Percentiles rank a stretch among this genome's conserved stretches.
These are phyloP conservation scores for Podosphaera fusca DNA, from an alignment of 2,329 filamentous ascomycete genomes.

Conservation along the genomic window DNA sequence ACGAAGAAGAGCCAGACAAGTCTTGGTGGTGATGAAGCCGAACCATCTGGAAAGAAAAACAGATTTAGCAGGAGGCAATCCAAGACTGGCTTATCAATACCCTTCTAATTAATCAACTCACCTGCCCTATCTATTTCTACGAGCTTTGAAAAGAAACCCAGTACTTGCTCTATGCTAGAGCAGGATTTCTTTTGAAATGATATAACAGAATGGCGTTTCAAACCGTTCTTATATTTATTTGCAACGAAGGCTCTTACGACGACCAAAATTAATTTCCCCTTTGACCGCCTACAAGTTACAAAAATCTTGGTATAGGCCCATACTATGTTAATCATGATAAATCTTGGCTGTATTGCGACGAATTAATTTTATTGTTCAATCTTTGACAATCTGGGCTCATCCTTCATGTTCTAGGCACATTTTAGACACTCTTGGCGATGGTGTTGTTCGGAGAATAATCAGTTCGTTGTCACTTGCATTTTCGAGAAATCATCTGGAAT, in stretches of 20 bases:
- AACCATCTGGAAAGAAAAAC: slow-evolving; percentile 24
- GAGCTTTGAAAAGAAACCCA: neutral
- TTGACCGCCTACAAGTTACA: neutral
- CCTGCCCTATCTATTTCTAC: neutral
- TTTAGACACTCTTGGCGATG: neutral
- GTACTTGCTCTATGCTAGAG: neutral
- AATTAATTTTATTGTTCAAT: neutral
- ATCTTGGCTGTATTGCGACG: neutral
- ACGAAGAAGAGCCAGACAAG: slow-evolving; percentile 37
- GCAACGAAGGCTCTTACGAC: neutral
- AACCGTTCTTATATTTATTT: neutral
- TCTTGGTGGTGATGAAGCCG: slow-evolving; percentile 21
- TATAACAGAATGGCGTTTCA: neutral
- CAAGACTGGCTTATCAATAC: slow-evolving; percentile 77
- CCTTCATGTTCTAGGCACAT: neutral
- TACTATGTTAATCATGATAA: neutral
- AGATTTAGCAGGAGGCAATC: slow-evolving; percentile 82
- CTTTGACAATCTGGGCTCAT: neutral
- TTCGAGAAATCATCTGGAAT: neutral
- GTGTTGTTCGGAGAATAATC: neutral
- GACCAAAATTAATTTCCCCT: neutral
- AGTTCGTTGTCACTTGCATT: neutral
- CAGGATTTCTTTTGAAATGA: neutral
- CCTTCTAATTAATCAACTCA: slow-evolving; percentile 31
- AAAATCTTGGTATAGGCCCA: neutral